Evolutionary conservation across 1,284 basidiomycete genomes (phyloP).

Genomic region (Fistulina hepatica): DNA sequence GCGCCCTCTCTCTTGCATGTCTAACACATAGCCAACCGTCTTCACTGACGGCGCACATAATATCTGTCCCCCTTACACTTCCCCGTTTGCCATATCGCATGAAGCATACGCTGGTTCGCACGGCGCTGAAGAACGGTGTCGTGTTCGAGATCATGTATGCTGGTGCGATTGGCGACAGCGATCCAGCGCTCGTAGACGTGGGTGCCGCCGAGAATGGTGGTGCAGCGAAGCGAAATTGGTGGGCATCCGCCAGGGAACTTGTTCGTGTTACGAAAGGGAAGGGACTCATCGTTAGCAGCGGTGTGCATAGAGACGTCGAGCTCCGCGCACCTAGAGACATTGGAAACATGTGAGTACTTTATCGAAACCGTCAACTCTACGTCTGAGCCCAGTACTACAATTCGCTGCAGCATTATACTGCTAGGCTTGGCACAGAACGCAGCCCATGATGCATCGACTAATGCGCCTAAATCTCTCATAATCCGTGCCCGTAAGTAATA

Average conservation of each 20-base stretch:
- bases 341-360: conserved; percentile 50
- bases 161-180: conserved; percentile 54
- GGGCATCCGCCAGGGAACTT: conserved; percentile 65
- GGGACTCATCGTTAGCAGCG: conserved; percentile 57
- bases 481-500: conserved; percentile 58
- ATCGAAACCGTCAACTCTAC: not conserved
- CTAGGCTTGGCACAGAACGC: conserved; percentile 56
- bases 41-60: conserved; percentile 70
- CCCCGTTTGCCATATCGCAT: conserved; percentile 73
- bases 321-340: conserved; percentile 60
- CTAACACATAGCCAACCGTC: conserved; percentile 74
- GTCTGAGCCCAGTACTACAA: not conserved
- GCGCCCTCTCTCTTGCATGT: conserved; percentile 68
- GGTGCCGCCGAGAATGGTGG: conserved; percentile 42
- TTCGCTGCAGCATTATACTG: conserved; percentile 41
- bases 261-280: conserved; percentile 69
- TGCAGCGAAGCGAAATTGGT: conserved; percentile 66
- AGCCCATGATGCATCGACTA: conserved; percentile 51
- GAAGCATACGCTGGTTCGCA: conserved; percentile 72
- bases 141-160: conserved; percentile 76
- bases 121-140: conserved; percentile 73
- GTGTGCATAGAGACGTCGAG: conserved; percentile 44
- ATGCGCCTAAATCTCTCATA: conserved; percentile 52
- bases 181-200: conserved; percentile 31
- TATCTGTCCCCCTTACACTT: conserved; percentile 69